These are phyloP conservation scores for Hygrophorus pudorinus DNA, from an alignment of 768 basidiomycete genomes.

Conservation along the genomic window DNA sequence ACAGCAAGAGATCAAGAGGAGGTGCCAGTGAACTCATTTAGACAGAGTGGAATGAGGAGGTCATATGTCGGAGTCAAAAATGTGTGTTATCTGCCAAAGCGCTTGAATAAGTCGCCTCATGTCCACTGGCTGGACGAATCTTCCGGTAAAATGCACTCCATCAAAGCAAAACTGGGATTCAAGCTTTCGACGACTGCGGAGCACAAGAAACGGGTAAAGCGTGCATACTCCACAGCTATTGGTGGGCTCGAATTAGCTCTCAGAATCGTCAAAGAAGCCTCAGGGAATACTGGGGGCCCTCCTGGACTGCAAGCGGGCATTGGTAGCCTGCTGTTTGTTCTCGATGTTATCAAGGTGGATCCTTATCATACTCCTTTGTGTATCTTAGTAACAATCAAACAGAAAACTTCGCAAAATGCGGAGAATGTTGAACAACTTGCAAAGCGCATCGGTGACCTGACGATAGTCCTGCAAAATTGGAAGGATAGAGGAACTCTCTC, in stretches of 20 bases:
- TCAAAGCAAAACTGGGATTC: neutral
- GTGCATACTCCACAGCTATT: neutral
- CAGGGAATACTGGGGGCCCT: slow-evolving; percentile 1
- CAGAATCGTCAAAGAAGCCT: neutral
- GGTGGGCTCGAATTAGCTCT: neutral
- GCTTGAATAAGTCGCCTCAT: no score
- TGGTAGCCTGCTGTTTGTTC: neutral
- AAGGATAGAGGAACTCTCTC: neutral
- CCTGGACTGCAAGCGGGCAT: slow-evolving; percentile 3
- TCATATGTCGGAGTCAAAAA: no score
- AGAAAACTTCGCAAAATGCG: slow-evolving; percentile 6
- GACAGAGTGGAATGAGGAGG: no score
- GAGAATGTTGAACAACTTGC: slow-evolving; percentile 5
- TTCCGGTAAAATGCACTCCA: neutral
- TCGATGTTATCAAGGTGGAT: slow-evolving; percentile 2
- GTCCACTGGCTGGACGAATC: no score
- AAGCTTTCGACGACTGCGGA: neutral
- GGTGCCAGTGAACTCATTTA: no score
- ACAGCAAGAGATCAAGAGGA: slow-evolving; percentile 7
- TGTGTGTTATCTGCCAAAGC: no score
- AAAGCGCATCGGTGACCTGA: neutral
- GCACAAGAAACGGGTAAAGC: neutral
- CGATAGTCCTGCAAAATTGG: neutral
- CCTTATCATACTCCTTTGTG: neutral
- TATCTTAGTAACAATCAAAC: neutral